Base-by-base conservation (phyloP, 139 green algal species). In the Haematococcus sp. region DNA sequence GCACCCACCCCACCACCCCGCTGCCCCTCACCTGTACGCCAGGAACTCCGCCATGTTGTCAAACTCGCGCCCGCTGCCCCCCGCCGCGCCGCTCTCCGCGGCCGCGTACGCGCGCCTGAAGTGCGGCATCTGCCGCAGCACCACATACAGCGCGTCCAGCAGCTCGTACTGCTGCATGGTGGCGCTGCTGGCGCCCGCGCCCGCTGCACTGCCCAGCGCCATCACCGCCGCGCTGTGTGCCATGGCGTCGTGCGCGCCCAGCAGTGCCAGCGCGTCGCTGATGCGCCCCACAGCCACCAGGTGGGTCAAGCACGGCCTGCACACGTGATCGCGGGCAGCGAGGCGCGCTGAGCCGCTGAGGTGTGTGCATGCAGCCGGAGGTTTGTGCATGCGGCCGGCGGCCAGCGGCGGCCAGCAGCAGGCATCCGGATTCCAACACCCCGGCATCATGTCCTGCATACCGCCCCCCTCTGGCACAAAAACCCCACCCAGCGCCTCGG, bases 211-310 rank as follows among this genome's bases (percentile, higher is more conserved):
- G n/a, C 58, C 58, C 23, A 35, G 58, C 58, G 28, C 40, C 40
- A 49, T 7, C 40, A 49, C 51, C 34, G 34, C 34, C 35, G 68
- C 34, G 25, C 23, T 40, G 19, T 31, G 49, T 52, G 7, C 3
- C 68, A 40, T 40, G 16, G 60, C 67, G 5, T 67, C 59, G 60
- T 91, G 87, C 33, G 80, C 51, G 15, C 75, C 75, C 73, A 93
- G 74, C 68, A 93, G 73, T 32, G 81, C 66, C 25, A 88, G 55
- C 22, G 88, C 88, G 28, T 85, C 77, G 1, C 68, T 72, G 0
- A 83, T 68, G 71, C 87, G 91, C 17, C 88, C 88, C 30, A 88
- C 34, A 27, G 82, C 66, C 33, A 88, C 83, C 68, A 81, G 68
- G 19, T 73, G 75, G 25, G 33, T 35, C 56, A 81, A 5, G 68